These are phyloP conservation scores for Pythium oligandrum DNA, from an alignment of 352 stramenopile species.

Conservation along the genomic window DNA sequence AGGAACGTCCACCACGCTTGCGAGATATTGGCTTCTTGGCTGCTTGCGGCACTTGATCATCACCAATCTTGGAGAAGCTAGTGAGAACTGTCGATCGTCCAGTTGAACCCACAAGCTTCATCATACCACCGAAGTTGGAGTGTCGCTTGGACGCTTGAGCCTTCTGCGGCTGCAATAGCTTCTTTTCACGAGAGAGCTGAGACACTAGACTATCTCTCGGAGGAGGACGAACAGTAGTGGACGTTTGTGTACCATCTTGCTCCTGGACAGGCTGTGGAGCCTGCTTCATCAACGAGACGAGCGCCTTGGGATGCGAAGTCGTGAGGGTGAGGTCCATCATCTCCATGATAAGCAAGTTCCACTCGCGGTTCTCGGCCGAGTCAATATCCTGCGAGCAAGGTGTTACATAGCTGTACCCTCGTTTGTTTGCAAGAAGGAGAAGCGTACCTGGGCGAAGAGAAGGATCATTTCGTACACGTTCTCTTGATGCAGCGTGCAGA, in stretches of 20 bases:
- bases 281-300: constrained; percentile 53
- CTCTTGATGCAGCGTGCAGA: constrained; percentile 71
- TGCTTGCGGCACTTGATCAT: constrained; percentile 65
- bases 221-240: not conserved
- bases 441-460: constrained; percentile 57
- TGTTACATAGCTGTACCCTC: no score
- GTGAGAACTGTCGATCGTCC: constrained; percentile 63
- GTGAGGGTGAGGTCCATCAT: constrained; percentile 81
- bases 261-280: not conserved
- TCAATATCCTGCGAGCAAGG: constrained; percentile 60
- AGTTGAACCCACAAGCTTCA: constrained; percentile 71
- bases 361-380: constrained; percentile 75
- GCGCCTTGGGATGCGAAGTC: constrained; percentile 58
- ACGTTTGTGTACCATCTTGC: constrained; percentile 1
- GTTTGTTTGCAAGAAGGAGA: no score
- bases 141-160: constrained; percentile 42
- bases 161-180: constrained; percentile 23
- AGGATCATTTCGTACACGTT: constrained; percentile 87
- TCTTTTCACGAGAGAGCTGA: constrained; percentile 57
- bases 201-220: constrained; percentile 1
- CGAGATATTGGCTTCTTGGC: constrained; percentile 55
- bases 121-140: constrained; percentile 86
- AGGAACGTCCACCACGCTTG: constrained; percentile 22
- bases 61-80: constrained; percentile 66
- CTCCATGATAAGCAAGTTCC: constrained; percentile 88